These are phyloP conservation scores for Gautieria morchelliformis DNA, from an alignment of 768 basidiomycete genomes.

Conservation along the genomic window DNA sequence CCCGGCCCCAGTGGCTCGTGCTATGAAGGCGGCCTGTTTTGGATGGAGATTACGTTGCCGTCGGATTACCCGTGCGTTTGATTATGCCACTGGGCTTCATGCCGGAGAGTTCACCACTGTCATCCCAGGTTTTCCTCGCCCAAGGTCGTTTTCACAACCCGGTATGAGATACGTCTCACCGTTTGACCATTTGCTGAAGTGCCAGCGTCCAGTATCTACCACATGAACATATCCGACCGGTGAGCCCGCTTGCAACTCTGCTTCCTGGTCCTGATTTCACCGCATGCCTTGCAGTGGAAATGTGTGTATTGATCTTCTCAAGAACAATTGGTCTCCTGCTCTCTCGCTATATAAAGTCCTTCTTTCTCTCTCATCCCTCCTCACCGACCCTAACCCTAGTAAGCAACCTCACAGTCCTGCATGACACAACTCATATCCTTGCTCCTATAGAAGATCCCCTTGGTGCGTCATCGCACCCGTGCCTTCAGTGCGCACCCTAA, in stretches of 20 bases:
- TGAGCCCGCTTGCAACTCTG: neutral
- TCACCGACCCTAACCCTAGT: slow-evolving; percentile 94
- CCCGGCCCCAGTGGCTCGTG: slow-evolving; percentile 78
- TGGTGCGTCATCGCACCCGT: slow-evolving; percentile 30
- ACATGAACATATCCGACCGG: slow-evolving; percentile 52
- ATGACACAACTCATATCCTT: neutral
- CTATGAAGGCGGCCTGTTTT: slow-evolving; percentile 72
- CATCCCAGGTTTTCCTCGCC: slow-evolving; percentile 64
- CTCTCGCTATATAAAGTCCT: slow-evolving; percentile 91
- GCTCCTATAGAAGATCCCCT: slow-evolving; percentile 52
- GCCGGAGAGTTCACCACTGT: slow-evolving; percentile 3
- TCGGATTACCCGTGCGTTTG: slow-evolving; percentile 68
- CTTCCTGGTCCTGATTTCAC: neutral
- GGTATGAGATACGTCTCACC: slow-evolving; percentile 31
- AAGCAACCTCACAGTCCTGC: slow-evolving; percentile 21
- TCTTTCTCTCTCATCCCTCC: slow-evolving; percentile 82
- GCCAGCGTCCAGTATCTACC: slow-evolving; percentile 53
- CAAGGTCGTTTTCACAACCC: slow-evolving; percentile 62
- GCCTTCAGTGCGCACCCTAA: neutral
- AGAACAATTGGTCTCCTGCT: slow-evolving; percentile 91
- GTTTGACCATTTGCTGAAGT: neutral
- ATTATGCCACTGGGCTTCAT: slow-evolving; percentile 5
- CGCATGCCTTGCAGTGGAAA: slow-evolving; percentile 63
- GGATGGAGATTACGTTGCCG: slow-evolving; percentile 55
- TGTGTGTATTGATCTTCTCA: slow-evolving; percentile 86